phyloP scores from a whole-genome alignment of 1,139 yeast genomes.

The Pichia sp. region DNA sequence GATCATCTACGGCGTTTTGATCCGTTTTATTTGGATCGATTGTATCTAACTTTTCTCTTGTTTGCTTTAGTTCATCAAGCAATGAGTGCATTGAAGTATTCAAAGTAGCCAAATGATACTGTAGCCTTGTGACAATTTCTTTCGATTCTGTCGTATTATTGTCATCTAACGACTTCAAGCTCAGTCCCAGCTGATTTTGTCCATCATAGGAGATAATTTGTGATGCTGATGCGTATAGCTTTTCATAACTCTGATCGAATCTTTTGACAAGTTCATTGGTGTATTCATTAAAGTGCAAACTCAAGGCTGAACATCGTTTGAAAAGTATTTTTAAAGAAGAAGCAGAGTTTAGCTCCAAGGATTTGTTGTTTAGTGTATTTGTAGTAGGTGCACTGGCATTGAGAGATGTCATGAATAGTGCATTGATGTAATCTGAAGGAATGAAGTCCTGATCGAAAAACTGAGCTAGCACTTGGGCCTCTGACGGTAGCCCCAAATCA shows the following conservation, averaged over 20 bases:
- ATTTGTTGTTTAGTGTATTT: conserved; percentile 18
- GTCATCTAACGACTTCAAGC: background rate
- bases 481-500: conserved; percentile 17
- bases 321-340: conserved; percentile 34
- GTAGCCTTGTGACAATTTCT: conserved; percentile 48
- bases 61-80: conserved; percentile 43
- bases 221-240: conserved; percentile 38
- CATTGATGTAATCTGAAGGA: conserved; percentile 47
- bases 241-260: conserved; percentile 44
- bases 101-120: conserved; percentile 58
- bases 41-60: conserved; percentile 29
- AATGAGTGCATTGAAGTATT: conserved; percentile 54
- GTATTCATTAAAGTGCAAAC: conserved; percentile 58
- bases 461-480: conserved; percentile 38
- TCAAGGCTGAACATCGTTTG: conserved; percentile 38
- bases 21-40: conserved; percentile 20
- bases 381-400: conserved; percentile 4
- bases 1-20: conserved; percentile 31
- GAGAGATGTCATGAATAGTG: conserved; percentile 35
- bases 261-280: conserved; percentile 52
- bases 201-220: conserved; percentile 36
- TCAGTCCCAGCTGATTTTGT: background rate
- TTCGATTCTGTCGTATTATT: conserved; percentile 13
- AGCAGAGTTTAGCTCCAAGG: conserved; percentile 26
- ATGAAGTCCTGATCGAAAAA: conserved; percentile 46